Conservation (phyloP, 441 rosid species). For the Erodium texanum region DNA sequence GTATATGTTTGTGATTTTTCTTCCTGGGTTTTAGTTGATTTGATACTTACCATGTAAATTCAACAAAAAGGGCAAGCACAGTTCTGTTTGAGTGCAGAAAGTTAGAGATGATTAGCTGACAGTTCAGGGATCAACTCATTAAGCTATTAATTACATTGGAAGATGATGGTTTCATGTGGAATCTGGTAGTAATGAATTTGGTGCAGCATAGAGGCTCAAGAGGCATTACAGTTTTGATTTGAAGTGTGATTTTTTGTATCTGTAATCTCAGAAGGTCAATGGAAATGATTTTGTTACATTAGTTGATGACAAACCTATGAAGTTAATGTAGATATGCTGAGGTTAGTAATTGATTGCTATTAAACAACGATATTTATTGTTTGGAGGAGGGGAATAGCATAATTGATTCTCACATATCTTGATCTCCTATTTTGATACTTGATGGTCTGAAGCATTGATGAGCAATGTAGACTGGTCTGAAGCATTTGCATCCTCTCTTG, state of each 20-base stretch:
- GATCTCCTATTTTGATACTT: background rate
- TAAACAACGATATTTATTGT: background rate
- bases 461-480: background rate
- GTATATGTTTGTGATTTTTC: background rate
- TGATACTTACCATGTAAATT: background rate
- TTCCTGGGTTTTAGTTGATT: background rate
- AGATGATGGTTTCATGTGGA: background rate
- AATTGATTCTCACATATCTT: background rate
- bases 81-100: background rate
- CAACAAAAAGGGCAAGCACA: background rate
- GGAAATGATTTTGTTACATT: background rate
- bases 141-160: background rate
- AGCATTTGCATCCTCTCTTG: background rate
- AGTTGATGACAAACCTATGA: background rate
- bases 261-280: background rate
- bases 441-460: background rate
- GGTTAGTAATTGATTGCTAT: background rate
- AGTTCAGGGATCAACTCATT: background rate
- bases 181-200: background rate
- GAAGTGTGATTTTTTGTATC: background rate
- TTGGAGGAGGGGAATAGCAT: background rate
- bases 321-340: background rate
- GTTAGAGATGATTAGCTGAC: background rate
- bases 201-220: background rate
- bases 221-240: background rate